Percentiles rank a stretch among this genome's conserved stretches.
phyloP scores from a whole-genome alignment of 176 grass and related monocot genomes.

The Oryza glumipatula region DNA sequence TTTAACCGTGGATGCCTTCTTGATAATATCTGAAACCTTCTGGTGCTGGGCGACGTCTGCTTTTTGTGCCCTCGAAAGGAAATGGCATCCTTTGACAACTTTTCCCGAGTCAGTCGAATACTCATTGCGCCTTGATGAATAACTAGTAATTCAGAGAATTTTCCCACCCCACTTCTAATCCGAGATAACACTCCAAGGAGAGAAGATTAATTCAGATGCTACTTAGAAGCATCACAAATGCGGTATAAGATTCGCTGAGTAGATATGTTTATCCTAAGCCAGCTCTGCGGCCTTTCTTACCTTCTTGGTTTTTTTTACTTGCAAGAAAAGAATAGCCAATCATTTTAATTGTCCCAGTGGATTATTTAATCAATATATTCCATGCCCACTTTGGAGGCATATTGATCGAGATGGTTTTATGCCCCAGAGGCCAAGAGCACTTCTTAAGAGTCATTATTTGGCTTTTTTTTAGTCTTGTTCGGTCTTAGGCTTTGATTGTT shows the following conservation, averaged over 20 bases:
- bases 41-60: neutral
- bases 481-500: neutral
- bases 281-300: constrained; percentile 22
- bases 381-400: constrained; percentile 45
- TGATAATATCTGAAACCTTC: constrained; percentile 43
- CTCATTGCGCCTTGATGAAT: constrained; percentile 49
- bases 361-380: constrained; percentile 56
- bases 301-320: constrained; percentile 25
- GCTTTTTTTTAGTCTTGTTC: constrained; percentile 2
- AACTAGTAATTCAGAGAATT: neutral
- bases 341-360: constrained; percentile 43
- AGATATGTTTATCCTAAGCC: constrained; percentile 54
- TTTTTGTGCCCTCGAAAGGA: constrained; percentile 33
- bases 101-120: constrained; percentile 46
- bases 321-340: constrained; percentile 33
- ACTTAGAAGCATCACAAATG: constrained; percentile 42
- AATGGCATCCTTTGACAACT: constrained; percentile 35
- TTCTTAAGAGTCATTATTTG: constrained; percentile 1
- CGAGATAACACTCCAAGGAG: neutral
- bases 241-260: constrained; percentile 53
- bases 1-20: constrained; percentile 30
- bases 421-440: constrained; percentile 38
- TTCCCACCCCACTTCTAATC: constrained; percentile 20
- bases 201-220: constrained; percentile 41
- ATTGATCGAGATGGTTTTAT: constrained; percentile 44